Percentiles rank a stretch among this genome's conserved stretches.
phyloP scores from a whole-genome alignment of 1,139 yeast genomes.

The Yamadazyma friedrichii region DNA sequence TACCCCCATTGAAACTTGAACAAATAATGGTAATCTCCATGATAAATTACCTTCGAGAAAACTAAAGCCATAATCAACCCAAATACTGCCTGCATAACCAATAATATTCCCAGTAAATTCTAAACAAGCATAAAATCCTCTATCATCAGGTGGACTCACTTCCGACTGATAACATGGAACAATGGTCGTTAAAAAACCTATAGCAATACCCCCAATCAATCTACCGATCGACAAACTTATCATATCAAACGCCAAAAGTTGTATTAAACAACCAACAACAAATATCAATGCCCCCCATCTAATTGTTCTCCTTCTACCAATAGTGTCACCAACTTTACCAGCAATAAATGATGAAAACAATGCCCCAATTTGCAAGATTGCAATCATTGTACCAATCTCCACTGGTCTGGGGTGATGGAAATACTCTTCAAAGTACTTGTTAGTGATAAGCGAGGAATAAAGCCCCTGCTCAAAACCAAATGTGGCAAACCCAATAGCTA shows the following conservation, averaged over 20 bases:
- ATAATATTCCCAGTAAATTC: conserved; percentile 90
- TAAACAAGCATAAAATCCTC: conserved; percentile 87
- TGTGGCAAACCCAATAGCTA: conserved; percentile 56
- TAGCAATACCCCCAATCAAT: conserved; percentile 80
- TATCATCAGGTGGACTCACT: conserved; percentile 82
- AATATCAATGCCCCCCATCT: conserved; percentile 79
- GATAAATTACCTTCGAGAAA: conserved; percentile 52
- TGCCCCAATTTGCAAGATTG: conserved; percentile 71
- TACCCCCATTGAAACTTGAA: conserved; percentile 76
- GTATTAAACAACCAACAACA: conserved; percentile 77
- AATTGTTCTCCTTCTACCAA: conserved; percentile 81
- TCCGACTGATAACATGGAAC: conserved; percentile 96
- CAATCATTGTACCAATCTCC: conserved; percentile 51
- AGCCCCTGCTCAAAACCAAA: conserved; percentile 67
- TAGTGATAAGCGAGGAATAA: conserved; percentile 62
- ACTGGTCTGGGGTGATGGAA: conserved; percentile 63
- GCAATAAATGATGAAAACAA: conserved; percentile 72
- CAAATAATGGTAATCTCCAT: conserved; percentile 78
- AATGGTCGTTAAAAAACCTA: conserved; percentile 86
- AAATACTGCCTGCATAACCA: conserved; percentile 83
- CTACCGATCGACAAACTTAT: conserved; percentile 65
- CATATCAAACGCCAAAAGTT: conserved; percentile 51
- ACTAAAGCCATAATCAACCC: conserved; percentile 86
- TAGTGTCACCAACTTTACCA: conserved; percentile 73
- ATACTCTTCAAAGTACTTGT: conserved; percentile 68